Base-by-base conservation (phyloP, 129 eudicot genomes). In the Artemisia annua region DNA sequence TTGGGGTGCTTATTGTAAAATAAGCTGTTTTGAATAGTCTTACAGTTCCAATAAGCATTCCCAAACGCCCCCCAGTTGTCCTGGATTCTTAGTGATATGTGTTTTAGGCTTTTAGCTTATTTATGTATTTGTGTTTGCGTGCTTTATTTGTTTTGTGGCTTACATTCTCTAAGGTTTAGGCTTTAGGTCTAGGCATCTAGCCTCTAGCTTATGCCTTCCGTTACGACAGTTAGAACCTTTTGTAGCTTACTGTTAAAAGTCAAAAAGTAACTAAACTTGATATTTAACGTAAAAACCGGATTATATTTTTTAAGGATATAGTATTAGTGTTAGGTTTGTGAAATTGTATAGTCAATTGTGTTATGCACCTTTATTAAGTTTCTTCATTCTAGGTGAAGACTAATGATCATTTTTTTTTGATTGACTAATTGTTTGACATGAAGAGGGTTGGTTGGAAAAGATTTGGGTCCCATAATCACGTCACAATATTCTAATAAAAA, bases 391-490 rank as follows among this genome's bases (percentile, higher is more conserved):
- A 2, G 63, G 71, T 74, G 71, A 73, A 32, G 64, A 53, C 55
- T 43, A 14, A 54, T 12, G 32, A 48, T 48, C 14, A 59, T 56
- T 35, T 1, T 54, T 64, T 78, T 63, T 76, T 79, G 84, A 76
- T 83, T 75, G 84, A 46, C 46, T 39, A 39, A 39, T 39, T 39
- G 2, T 39, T 39, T 7, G 46, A 39, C 46, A 39, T 83, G 82
- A 78, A 15, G 56, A 70, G 10, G 60, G 67, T 24, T 50, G 71
- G 79, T 79, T 50, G 22, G 70, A 22, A 68, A 60, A 80, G 53
- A 26, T 48, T 12, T 22, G 72, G 57, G 72, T 49, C 72, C 77
- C 19, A 53, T 66, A 19, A 30, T 48, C 16, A n/a, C 15, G 61
- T 15, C 10, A 9, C 7, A 39, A 32, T 39, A 32, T 2, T 68